phyloP scores from a whole-genome alignment of 352 stramenopile species.

The Thalassiosira oceanica region DNA sequence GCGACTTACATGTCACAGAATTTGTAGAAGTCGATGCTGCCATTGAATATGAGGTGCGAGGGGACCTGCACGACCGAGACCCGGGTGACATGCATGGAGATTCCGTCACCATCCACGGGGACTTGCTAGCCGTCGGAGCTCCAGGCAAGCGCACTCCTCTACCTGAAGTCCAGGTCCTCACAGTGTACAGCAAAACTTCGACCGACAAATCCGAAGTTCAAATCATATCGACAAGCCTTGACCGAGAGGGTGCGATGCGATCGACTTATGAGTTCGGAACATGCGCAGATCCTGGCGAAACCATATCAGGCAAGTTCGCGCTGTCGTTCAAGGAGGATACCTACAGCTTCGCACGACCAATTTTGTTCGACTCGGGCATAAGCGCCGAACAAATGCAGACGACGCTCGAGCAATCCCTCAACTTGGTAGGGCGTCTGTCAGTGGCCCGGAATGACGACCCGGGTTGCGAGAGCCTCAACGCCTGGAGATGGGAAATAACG shows the following conservation, averaged over 20 bases:
- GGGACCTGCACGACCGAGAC: slow-evolving; percentile 44
- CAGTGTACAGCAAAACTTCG: slow-evolving; percentile 45
- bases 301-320: slow-evolving; percentile 48
- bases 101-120: slow-evolving; percentile 33
- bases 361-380: slow-evolving; percentile 43
- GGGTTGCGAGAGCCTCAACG: slow-evolving; percentile 69
- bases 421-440: slow-evolving; percentile 41
- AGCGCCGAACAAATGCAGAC: slow-evolving; percentile 44
- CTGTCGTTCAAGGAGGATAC: slow-evolving; percentile 32
- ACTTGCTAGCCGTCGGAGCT: slow-evolving; percentile 52
- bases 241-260: slow-evolving; percentile 31
- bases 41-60: slow-evolving; percentile 61
- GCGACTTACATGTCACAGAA: slow-evolving; percentile 33
- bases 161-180: slow-evolving; percentile 62
- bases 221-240: slow-evolving; percentile 56
- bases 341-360: slow-evolving; percentile 44
- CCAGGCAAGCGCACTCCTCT: slow-evolving; percentile 51
- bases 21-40: slow-evolving; percentile 46
- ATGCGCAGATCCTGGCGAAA: slow-evolving; percentile 42
- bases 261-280: slow-evolving; percentile 55
- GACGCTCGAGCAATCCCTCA: slow-evolving; percentile 40
- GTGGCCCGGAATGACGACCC: slow-evolving; percentile 51
- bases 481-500: slow-evolving; percentile 75
- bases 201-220: slow-evolving; percentile 54
- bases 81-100: slow-evolving; percentile 56